Percentiles rank a stretch among this genome's conserved stretches.
Evolutionary conservation across 2,329 filamentous ascomycete species (phyloP).

Genomic region (Colletotrichum horii): DNA sequence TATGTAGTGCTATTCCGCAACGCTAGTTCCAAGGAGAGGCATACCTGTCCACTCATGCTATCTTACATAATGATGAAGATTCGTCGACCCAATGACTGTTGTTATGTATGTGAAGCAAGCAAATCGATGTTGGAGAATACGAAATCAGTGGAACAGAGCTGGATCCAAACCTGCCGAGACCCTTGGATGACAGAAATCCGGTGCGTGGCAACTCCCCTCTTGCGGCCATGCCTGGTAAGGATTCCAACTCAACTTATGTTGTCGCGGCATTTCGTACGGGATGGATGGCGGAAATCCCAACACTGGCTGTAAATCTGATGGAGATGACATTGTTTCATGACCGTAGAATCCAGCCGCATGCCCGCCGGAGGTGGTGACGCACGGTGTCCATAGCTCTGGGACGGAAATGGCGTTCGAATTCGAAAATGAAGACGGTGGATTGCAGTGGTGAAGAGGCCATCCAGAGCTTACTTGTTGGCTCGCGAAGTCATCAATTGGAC

Average conservation of each 20-base stretch:
- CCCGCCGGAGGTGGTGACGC: not conserved
- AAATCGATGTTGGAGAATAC: not conserved
- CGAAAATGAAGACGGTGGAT: not conserved
- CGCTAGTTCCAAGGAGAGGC: not conserved
- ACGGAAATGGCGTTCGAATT: not conserved
- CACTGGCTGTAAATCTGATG: not conserved
- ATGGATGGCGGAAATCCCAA: not conserved
- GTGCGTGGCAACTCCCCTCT: not conserved
- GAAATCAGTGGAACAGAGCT: not conserved
- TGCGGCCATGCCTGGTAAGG: not conserved
- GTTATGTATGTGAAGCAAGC: not conserved
- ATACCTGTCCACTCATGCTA: not conserved
- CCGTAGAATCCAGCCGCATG: not conserved
- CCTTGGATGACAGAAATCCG: not conserved
- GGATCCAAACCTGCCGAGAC: not conserved
- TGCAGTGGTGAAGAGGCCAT: not conserved
- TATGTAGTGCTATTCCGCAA: not conserved
- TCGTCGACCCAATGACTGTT: not conserved
- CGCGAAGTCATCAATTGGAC: not conserved
- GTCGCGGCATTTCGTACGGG: not conserved
- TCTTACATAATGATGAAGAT: not conserved
- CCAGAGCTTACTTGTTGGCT: not conserved
- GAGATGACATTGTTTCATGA: not conserved
- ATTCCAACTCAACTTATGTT: not conserved
- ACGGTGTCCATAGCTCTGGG: not conserved